These are phyloP conservation scores for Fusarium pseudonygamai DNA, from an alignment of 2,329 filamentous ascomycete genomes.

Conservation along the genomic window DNA sequence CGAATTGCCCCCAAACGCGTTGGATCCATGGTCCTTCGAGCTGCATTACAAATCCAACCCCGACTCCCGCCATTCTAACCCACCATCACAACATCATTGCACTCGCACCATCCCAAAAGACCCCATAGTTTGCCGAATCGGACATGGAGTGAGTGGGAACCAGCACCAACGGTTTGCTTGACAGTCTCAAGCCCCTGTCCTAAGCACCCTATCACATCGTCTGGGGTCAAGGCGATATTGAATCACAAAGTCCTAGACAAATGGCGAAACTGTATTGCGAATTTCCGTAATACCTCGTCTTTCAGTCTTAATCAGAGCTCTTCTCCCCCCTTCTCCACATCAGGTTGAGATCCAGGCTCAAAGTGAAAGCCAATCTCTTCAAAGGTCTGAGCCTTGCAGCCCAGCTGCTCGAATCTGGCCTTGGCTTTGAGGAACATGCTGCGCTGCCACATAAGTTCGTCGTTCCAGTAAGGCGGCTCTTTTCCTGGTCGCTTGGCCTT, in stretches of 20 bases:
- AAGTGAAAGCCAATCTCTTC: conserved; percentile 78
- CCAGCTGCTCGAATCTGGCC: conserved; percentile 73
- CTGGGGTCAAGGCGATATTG: not conserved
- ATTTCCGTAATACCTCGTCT: not conserved
- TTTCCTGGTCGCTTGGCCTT: conserved; percentile 66
- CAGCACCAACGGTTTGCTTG: not conserved
- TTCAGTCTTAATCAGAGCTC: not conserved
- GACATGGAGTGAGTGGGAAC: conserved; percentile 21
- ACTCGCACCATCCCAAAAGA: conserved; percentile 20
- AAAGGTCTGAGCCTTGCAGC: conserved; percentile 70
- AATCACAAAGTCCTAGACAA: conserved; percentile 16
- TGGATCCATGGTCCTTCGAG: conserved; percentile 6
- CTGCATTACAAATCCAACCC: conserved; percentile 42
- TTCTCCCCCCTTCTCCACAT: not conserved
- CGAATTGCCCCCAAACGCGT: conserved; percentile 16
- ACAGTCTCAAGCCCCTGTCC: conserved; percentile 1
- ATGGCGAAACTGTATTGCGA: conserved; percentile 17
- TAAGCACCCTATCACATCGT: not conserved
- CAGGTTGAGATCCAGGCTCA: conserved; percentile 38
- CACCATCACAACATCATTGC: conserved; percentile 38
- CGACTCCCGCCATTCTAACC: conserved; percentile 35
- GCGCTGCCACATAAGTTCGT: conserved; percentile 77
- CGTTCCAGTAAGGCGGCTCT: conserved; percentile 75
- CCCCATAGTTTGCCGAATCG: conserved; percentile 26
- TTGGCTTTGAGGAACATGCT: conserved; percentile 75